Evolutionary conservation across 208 protist species (phyloP), one percentile per base, ranked within the genome.

Genomic region (Blastocrithidia nonstop): DNA sequence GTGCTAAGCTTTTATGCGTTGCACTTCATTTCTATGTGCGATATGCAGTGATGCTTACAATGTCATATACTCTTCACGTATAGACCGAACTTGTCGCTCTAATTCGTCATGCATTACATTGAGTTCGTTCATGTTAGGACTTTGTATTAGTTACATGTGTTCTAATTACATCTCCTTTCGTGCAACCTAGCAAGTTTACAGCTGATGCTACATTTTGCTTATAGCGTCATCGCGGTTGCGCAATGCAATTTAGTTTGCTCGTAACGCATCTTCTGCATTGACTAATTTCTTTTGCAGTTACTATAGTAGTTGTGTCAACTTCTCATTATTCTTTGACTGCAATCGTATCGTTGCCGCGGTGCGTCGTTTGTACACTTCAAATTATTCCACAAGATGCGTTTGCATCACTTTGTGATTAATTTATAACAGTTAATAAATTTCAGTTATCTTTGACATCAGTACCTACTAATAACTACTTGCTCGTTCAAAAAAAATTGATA

Each of bases 21-120:
- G 59, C 11, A 88, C 48, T 41, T 87, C 82, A 23, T 78, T 67
- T 22, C 56, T 57, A 57, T 88, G 74, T 35, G 80, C 68, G 6
- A 68, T 33, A 26, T 80, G 66, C 0, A 87, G 58, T 9, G 54
- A 45, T 16, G 47, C 54, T 39, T 86, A 77, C 0, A 71, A 65
- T 0, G 31, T 42, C 1, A 56, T 42, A 51, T 68, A 83, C 50
- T 83, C 74, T 2, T 50, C 54, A 1, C 61, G 63, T 25, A 76
- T 21, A 9, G 38, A 50, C 37, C 61, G 47, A 25, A 84, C 32
- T 17, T 66, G 66, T 23, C 60, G 36, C 27, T 88, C 74, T 8
- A 71, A 31, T n/a, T 59, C 46, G 4, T 68, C 66, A 37, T 74
- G 64, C 42, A 78, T 54, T 5, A 42, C 38, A 26, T 71, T 58